Percentiles rank a stretch among this genome's conserved stretches.
phyloP scores from a whole-genome alignment of 345 rosid genomes.

The Eucalyptus cloeziana region DNA sequence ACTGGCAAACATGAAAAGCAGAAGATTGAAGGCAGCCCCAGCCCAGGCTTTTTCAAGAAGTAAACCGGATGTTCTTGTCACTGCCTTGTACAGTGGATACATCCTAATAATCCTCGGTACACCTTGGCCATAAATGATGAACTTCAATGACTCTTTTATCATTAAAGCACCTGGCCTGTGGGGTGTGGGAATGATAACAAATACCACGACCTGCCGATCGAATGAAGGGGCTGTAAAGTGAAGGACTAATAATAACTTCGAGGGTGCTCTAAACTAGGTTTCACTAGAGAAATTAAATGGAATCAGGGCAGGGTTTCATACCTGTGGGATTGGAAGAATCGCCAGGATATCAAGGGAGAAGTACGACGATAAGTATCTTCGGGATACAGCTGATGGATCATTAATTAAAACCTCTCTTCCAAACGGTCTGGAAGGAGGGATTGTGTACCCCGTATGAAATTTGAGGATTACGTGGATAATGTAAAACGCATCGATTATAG shows the following conservation, averaged over 20 bases:
- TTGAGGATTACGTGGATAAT: slow-evolving; percentile 44
- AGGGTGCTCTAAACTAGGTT: background rate
- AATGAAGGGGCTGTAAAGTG: slow-evolving; percentile 1
- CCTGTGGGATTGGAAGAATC: slow-evolving; percentile 84
- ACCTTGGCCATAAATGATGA: slow-evolving; percentile 29
- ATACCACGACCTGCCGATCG: background rate
- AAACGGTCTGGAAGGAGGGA: slow-evolving; percentile 63
- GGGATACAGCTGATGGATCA: slow-evolving; percentile 37
- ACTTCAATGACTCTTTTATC: slow-evolving; percentile 35
- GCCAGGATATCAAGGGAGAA: slow-evolving; percentile 56
- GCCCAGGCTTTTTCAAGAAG: slow-evolving; percentile 70
- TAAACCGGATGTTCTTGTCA: slow-evolving; percentile 55
- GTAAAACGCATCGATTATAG: slow-evolving; percentile 39
- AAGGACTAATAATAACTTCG: background rate
- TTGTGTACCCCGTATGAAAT: slow-evolving; percentile 58
- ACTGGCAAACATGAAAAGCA: slow-evolving; percentile 77
- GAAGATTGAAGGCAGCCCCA: slow-evolving; percentile 73
- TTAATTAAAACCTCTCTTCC: slow-evolving; percentile 70
- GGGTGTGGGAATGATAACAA: background rate
- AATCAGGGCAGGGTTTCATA: background rate
- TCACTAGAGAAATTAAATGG: background rate
- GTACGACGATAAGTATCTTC: slow-evolving; percentile 26
- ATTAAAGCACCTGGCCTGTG: slow-evolving; percentile 18
- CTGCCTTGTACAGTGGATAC: slow-evolving; percentile 39
- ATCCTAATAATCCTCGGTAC: slow-evolving; percentile 49